phyloP scores from a whole-genome alignment of 2,329 filamentous ascomycete species.

The Tolypocladium sp. region DNA sequence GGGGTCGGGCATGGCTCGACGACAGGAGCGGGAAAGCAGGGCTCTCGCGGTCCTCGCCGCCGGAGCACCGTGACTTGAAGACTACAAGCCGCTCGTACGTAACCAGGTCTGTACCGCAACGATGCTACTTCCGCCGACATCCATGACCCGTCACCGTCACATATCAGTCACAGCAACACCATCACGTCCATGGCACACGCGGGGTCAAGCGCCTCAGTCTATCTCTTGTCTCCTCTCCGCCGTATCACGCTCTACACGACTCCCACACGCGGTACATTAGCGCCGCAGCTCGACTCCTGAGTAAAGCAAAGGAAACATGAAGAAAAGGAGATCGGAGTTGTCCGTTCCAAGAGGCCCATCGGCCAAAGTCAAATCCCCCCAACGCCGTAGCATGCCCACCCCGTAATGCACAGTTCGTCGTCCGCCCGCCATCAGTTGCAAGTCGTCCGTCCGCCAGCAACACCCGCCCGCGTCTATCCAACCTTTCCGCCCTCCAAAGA shows the following conservation, averaged over 20 bases:
- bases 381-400: slow-evolving; percentile 3
- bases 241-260: not conserved
- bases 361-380: not conserved
- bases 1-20: not conserved
- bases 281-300: not conserved
- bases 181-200: not conserved
- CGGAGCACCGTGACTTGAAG: not conserved
- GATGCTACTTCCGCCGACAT: not conserved
- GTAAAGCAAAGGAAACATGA: not conserved
- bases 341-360: not conserved
- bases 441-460: not conserved
- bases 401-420: not conserved
- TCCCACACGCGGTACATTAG: not conserved
- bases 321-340: not conserved
- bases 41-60: not conserved
- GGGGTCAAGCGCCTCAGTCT: not conserved
- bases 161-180: not conserved
- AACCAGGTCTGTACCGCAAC: not conserved
- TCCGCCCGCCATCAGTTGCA: not conserved
- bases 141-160: not conserved
- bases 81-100: not conserved
- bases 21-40: not conserved
- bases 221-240: not conserved
- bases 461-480: not conserved
- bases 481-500: not conserved